Evolutionary conservation across 352 stramenopile species (phyloP).

Genomic region (Phytophthora chlamydospora): DNA sequence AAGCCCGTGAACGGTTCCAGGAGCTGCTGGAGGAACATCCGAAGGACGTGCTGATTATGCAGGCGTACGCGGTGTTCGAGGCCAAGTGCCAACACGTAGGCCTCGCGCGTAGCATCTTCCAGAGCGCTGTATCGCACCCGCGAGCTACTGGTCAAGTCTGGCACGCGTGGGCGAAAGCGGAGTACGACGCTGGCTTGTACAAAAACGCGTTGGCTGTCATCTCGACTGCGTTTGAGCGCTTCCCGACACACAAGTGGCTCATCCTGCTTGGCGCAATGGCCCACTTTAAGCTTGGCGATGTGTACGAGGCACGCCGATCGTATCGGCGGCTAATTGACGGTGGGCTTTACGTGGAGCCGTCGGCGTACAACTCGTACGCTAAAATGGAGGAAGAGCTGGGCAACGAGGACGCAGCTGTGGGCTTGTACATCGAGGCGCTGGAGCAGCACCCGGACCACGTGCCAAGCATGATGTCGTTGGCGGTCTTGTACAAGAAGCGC

Average conservation of each 20-base stretch:
- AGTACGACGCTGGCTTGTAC: conserved; percentile 80
- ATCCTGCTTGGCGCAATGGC: conserved; percentile 79
- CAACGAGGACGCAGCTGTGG: conserved; percentile 66
- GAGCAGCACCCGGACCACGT: conserved; percentile 69
- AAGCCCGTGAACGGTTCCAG: conserved; percentile 68
- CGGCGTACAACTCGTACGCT: conserved; percentile 84
- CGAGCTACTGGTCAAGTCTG: conserved; percentile 77
- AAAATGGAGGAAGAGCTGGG: conserved; percentile 86
- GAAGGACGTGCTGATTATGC: conserved; percentile 74
- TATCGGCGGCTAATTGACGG: conserved; percentile 80
- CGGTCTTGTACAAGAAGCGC: conserved; percentile 63
- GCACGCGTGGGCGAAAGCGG: conserved; percentile 87
- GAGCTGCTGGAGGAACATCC: conserved; percentile 56
- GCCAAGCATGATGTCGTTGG: conserved; percentile 80
- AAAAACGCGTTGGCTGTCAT: conserved; percentile 78
- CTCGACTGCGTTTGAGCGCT: conserved; percentile 59
- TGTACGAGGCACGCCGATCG: conserved; percentile 70
- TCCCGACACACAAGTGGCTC: conserved; percentile 86
- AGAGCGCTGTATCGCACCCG: conserved; percentile 49
- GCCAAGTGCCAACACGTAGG: conserved; percentile 71
- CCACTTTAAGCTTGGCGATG: conserved; percentile 79
- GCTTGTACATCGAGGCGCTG: conserved; percentile 70
- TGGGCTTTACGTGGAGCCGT: conserved; percentile 72
- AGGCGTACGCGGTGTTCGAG: conserved; percentile 81
- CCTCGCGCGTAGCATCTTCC: conserved; percentile 72